Evolutionary conservation across 768 basidiomycete species (phyloP), one percentile per base, ranked within the genome.

Genomic region (Antrodiella citrinella): DNA sequence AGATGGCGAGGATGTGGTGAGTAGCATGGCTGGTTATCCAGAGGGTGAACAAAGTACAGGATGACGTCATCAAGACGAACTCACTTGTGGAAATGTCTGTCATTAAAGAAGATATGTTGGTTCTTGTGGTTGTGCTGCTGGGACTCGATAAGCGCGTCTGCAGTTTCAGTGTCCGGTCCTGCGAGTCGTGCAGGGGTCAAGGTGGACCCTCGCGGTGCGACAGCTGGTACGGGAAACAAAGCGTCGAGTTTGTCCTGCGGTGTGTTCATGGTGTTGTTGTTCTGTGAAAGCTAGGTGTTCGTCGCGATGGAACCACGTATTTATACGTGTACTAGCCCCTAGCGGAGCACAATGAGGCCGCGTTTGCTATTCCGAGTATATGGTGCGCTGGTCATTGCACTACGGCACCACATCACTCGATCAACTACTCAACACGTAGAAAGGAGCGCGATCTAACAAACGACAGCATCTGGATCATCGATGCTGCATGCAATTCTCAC

Each of bases 1-100:
- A 87, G 2, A 80, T 71, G 4, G 81, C 78, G 21, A 83, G 59
- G 15, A 76, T 54, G 24, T 76, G 78, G 56, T 85, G 82, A 4
- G 76, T 66, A 38, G 75, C 65, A 66, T 86, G 84, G 51, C 77
- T 78, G 19, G 21, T 35, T 15, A 7, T 35, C 41, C 18, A 9
- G 41, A 9, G 9, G 19, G 41, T 10, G n/a, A 43, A 5, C 9
- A 22, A 7, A 7, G 15, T 35, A 35, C 9, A 43, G 19, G 15
- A 43, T 43, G 10, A 22, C 10, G 18, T 7, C 21, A n/a, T 43
- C 9, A 9, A 43, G n/a, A 5, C 10, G 7, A 18, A 43, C 41
- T 7, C 19, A 43, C 41, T 43, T 43, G 41, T 43, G 41, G 41
- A 43, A 43, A n/a, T 18, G 15, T 19, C 21, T 43, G 21, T 43